Evolutionary conservation across 805 yeast genomes (phyloP), one percentile per base, ranked within the genome.

Genomic region (Candida insectalens): DNA sequence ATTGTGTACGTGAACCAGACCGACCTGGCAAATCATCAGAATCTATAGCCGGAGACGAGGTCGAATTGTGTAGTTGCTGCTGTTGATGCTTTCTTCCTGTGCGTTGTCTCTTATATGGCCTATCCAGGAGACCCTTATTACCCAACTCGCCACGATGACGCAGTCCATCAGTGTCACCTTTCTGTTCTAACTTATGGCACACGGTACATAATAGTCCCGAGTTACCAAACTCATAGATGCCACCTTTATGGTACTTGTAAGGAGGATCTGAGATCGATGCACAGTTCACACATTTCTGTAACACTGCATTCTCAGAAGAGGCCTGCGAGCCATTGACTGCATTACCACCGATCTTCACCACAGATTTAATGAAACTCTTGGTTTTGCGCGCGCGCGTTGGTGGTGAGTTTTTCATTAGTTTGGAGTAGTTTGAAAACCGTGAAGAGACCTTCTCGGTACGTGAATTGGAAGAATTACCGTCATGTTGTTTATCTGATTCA

Each of bases 141-240:
- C 59, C 62, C 25, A 57, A 28, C 23, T 51, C 51, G 12, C 62
- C 62, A 17, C 60, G 45, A 18, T 46, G 44, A 18, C 62, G 44
- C 18, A 57, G 36, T 15, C 39, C 35, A 19, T 41, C 41, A 1
- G 39, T 37, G 33, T 57, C 54, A 29, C 42, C 36, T 27, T 44
- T 43, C 5, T 42, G 29, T 23, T 55, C 47, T 18, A 45, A 34
- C 9, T 38, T 40, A 16, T 53, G 48, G 32, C 62, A 57, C 14
- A 46, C 41, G 21, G 35, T 17, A 36, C 62, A 57, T 22, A 57
- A 38, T n/a, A 46, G 41, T 2, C 62, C 62, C 2, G 60, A 44
- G 39, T 57, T 57, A 8, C 57, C 61, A 32, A 47, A 47, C 38
- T 55, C 57, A 31, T 53, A 57, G 6, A 56, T 46, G 2, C 62